Evolutionary conservation across 768 basidiomycete species (phyloP), one percentile per base, ranked within the genome.

Genomic region (Dioszegia hungarica): DNA sequence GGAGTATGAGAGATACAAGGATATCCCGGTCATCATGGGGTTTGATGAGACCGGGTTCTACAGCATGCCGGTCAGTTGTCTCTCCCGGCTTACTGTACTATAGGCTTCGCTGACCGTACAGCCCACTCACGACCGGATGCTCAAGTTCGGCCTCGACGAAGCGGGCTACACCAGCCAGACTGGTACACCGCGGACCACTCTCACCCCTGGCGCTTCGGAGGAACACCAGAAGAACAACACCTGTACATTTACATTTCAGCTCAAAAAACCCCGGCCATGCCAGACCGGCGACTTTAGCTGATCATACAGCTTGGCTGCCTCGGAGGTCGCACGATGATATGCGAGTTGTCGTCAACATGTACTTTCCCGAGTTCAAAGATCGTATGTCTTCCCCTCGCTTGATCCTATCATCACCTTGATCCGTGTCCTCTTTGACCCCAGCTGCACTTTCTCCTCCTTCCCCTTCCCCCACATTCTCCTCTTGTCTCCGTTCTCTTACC

Each of bases 121-220:
- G 59, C 58, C 62, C 22, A 60, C 56, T 19, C 45, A 48, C 24
- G 31, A 53, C 22, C 33, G 62, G 9, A 41, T 60, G 8, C 28
- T 63, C 36, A 63, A 63, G 34, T 60, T 63, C 49, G 62, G 59
- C 17, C 34, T 63, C n/a, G 54, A 60, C 28, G 39, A 53, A 22
- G 54, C 59, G 1, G 62, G 58, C 11, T 63, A 60, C 29, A 29
- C 56, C 1, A 39, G 54, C n/a, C 34, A 27, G 20, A n/a, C 46
- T 11, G 62, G 62, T 14, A 36, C 56, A 19, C 62, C 62, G 12
- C 49, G 62, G 28, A 63, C 62, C 28, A 59, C 55, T 5, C 37
- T 54, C 14, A 59, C 56, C 25, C 54, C 58, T 17, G 54, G 52
- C 19, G 62, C 62, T 15, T 9, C 29, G 8, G 54, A 37, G 8